Evolutionary conservation across 2,329 filamentous ascomycete genomes (phyloP).

Genomic region (Elsinoe ampelina): DNA sequence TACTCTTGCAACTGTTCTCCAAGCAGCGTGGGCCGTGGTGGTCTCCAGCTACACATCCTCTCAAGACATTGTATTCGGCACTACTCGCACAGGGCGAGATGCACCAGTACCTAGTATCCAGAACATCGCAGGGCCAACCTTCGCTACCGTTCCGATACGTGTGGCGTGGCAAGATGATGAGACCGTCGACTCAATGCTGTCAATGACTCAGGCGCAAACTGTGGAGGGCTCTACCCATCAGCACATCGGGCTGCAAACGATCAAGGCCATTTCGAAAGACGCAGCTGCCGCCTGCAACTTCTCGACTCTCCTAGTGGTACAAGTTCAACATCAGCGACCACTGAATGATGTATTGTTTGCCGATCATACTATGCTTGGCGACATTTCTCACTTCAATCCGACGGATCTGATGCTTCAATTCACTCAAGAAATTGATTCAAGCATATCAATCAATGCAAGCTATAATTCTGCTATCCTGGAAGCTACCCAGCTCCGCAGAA

Average conservation of each 20-base stretch:
- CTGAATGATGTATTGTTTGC: background rate
- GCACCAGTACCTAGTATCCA: background rate
- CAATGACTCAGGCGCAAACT: background rate
- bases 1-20: background rate
- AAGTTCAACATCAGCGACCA: background rate
- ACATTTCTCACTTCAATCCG: constrained; percentile 3
- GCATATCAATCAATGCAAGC: background rate
- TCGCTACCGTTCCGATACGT: background rate
- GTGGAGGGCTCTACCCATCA: background rate
- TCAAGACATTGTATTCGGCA: constrained; percentile 2
- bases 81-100: background rate
- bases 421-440: background rate
- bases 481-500: background rate
- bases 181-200: background rate
- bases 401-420: constrained; percentile 1
- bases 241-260: constrained; percentile 1
- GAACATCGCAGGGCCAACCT: background rate
- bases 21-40: background rate
- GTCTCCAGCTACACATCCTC: background rate
- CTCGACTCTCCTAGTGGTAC: background rate
- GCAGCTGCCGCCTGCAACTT: constrained; percentile 6
- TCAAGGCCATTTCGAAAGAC: background rate
- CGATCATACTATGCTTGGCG: background rate
- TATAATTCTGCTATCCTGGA: background rate
- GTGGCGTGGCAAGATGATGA: background rate